Evolutionary conservation across 345 rosid genomes (phyloP).

Genomic region (Populus alba): DNA sequence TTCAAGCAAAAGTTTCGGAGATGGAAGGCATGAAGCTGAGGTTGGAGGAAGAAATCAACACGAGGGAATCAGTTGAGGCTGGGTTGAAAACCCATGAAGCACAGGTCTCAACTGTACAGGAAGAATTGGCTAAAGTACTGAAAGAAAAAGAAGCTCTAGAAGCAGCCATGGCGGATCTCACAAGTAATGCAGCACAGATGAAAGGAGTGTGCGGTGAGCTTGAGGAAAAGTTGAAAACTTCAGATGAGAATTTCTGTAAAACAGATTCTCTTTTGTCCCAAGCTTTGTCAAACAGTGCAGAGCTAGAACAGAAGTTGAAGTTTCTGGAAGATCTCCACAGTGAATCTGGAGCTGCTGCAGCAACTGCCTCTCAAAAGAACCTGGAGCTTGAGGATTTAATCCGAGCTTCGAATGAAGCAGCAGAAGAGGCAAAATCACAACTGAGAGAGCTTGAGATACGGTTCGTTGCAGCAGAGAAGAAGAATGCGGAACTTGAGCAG

Average conservation of each 20-base stretch:
- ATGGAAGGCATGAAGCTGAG: constrained; percentile 46
- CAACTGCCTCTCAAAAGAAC: constrained; percentile 64
- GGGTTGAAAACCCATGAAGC: constrained; percentile 38
- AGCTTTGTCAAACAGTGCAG: constrained; percentile 63
- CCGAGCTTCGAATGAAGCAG: constrained; percentile 52
- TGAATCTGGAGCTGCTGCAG: constrained; percentile 60
- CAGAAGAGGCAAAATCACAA: constrained; percentile 61
- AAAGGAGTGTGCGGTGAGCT: constrained; percentile 53
- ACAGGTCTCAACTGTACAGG: constrained; percentile 29
- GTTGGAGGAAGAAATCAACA: constrained; percentile 50
- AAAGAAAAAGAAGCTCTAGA: constrained; percentile 65
- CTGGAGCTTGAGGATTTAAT: constrained; percentile 68
- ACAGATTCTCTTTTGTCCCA: constrained; percentile 67
- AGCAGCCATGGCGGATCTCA: constrained; percentile 50
- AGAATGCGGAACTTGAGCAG: constrained; percentile 71
- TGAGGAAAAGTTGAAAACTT: constrained; percentile 60
- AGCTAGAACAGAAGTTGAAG: constrained; percentile 71
- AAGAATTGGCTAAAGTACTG: constrained; percentile 29
- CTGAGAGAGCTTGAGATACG: constrained; percentile 63
- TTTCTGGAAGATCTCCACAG: constrained; percentile 60
- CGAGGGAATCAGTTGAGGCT: constrained; percentile 44
- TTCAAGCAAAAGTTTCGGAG: constrained; percentile 53
- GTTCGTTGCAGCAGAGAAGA: constrained; percentile 63
- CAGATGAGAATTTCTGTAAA: constrained; percentile 61
- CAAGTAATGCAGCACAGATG: constrained; percentile 33